Percentiles rank a stretch among this genome's conserved stretches.
phyloP scores from a whole-genome alignment of 1,139 yeast species.

The Suzukiozyma palmioleophila region DNA sequence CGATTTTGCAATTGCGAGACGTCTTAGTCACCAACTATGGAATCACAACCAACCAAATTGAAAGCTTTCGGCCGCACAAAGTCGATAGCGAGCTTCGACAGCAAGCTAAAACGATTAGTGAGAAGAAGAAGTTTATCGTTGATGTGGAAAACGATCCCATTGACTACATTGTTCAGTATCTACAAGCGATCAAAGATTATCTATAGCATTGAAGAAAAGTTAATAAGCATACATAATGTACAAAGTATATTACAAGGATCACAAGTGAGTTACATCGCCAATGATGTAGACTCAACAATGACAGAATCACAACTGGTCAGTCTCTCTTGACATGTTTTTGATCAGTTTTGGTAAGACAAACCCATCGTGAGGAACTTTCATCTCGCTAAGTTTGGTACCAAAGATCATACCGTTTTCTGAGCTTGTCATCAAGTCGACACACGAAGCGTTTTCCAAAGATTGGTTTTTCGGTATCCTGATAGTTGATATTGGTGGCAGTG shows the following conservation, averaged over 20 bases:
- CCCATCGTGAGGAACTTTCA: constrained; percentile 4
- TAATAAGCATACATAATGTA: not conserved
- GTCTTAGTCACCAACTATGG: constrained; percentile 18
- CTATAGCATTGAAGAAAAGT: not conserved
- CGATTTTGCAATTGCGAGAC: constrained; percentile 18
- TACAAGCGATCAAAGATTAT: constrained; percentile 2
- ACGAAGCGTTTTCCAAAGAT: not conserved
- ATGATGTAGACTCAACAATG: not conserved
- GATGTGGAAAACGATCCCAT: constrained; percentile 1
- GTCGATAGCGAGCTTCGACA: constrained; percentile 25
- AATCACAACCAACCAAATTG: constrained; percentile 18
- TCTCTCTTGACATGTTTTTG: not conserved
- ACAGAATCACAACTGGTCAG: not conserved
- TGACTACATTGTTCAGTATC: constrained; percentile 1
- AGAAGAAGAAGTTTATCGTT: not conserved
- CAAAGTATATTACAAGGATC: not conserved
- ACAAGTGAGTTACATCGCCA: not conserved
- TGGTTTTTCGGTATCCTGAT: not conserved
- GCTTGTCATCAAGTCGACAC: constrained; percentile 1
- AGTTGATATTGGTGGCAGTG: constrained; percentile 1
- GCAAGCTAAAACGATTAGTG: constrained; percentile 13
- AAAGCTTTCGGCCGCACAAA: constrained; percentile 20
- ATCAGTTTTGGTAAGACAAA: constrained; percentile 4
- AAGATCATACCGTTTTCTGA: constrained; percentile 1
- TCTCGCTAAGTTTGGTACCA: constrained; percentile 2